Evolutionary conservation across 139 green algal genomes (phyloP), one percentile per base, ranked within the genome.

Genomic region (Tetraselmis chui): DNA sequence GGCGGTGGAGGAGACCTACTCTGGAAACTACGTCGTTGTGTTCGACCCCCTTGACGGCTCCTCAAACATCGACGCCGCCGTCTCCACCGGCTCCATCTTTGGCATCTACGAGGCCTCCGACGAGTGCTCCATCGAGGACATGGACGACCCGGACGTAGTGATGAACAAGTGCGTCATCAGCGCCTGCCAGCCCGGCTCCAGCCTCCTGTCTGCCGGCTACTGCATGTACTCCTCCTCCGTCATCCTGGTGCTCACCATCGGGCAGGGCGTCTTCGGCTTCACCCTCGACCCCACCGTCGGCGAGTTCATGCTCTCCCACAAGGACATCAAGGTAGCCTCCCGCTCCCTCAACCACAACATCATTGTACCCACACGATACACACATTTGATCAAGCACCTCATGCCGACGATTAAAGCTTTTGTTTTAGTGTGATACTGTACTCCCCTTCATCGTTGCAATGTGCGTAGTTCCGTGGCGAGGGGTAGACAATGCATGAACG

Each of bases 31-130:
- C 87, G 93, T 98, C 32, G 94, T 98, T 31, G 92, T 97, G 74
- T 99, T 99, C 87, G 97, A 99, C 91, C 96, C 96, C 18, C 93
- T 99, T 29, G 96, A 99, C 80, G 96, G 96, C 81, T 97, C 92
- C 25, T 98, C 93, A 84, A 99, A 99, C 93, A 98, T 99, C 80
- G 96, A 99, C 81, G 96, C 95, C 67, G 95, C 83, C 2, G 88
- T 99, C 86, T 95, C 89, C 26, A 94, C 95, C 5, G 96, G 96
- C 79, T 96, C 92, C 87, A 99, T 99, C 91, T 99, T 97, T 82
- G 96, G 96, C 84, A 93, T 98, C 82, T 99, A 98, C 84, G 90
- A 90, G 82, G 93, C 94, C 76, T 89, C 79, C 29, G 93, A 96
- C 79, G 91, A 96, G 88, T 98, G 95, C 91, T 81, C 87, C 26